phyloP scores from a whole-genome alignment of 208 protist species.

The Leishmania arabica region DNA sequence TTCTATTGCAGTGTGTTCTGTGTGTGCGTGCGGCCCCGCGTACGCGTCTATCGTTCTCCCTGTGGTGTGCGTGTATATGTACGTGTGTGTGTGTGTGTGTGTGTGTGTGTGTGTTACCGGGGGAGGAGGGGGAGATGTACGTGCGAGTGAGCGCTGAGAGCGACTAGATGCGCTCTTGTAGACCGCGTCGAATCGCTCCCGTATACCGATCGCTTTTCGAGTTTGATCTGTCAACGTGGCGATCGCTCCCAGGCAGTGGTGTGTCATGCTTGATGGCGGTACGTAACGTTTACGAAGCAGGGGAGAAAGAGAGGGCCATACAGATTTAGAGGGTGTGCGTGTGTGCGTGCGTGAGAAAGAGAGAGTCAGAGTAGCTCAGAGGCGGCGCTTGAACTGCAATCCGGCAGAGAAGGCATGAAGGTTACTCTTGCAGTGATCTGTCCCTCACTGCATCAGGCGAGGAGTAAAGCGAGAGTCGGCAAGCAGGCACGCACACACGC shows the following conservation, averaged over 20 bases:
- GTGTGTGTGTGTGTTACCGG: neutral
- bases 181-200: neutral
- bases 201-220: neutral
- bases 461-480: neutral
- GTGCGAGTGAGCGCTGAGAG: neutral
- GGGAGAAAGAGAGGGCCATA: neutral
- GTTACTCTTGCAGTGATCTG: neutral
- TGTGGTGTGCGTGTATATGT: neutral
- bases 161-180: neutral
- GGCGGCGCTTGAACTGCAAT: neutral
- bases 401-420: neutral
- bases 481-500: neutral
- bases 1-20: neutral
- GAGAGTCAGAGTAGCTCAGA: neutral
- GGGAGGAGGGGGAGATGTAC: neutral
- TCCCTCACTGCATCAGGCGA: neutral
- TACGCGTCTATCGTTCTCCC: neutral
- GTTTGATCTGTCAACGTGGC: neutral
- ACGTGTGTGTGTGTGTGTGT: neutral
- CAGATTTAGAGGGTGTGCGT: neutral
- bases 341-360: neutral
- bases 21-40: neutral
- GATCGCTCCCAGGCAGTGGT: neutral
- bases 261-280: neutral
- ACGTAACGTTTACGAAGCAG: neutral